Base-by-base conservation (phyloP, 768 basidiomycete genomes). In the Agrocybe pediades region DNA sequence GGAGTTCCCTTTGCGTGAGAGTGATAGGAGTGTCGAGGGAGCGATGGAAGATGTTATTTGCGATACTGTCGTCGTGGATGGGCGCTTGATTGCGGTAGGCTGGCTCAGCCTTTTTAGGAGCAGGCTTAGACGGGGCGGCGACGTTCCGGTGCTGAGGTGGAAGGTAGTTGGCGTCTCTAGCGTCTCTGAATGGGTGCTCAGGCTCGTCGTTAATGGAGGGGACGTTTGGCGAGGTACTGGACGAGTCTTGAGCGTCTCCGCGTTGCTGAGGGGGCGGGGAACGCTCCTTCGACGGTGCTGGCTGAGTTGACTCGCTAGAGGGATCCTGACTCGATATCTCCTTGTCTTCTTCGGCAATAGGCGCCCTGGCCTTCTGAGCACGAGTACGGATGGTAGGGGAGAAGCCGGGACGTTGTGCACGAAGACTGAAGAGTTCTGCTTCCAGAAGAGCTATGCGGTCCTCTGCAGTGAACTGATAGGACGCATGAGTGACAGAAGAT, bases 11-110 rank as follows among this genome's bases (percentile, higher is more conserved):
- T 19, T 58, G 53, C 0, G 62, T 60, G 19, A 68, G 17, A 1
- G 63, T 64, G 15, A 68, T 27, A 0, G 57, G 27, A 0, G 60
- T 23, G 19, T 68, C 46, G 2, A 68, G 25, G 1, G 62, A 54
- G 0, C 54, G 46, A 6, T 61, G 23, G 9, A 58, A 55, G 9
- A 68, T 58, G 1, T 29, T 51, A 1, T 15, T 27, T 0, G 54
- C 58, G 25, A 62, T 43, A n/a, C 48, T 49, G 1, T 57, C 39
- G 45, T 68, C 56, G 15, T 66, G 56, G 15, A 64, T 54, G 1
- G 62, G 62, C 0, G 62, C 42, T 1, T 48, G 41, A 15, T 53
- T 56, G 17, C 59, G 62, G 48, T 64, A 64, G 1, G 61, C 57
- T 4, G 59, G 46, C 11, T 60, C 61, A 1, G 29, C 9, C 19